Percentiles rank a stretch among this genome's conserved stretches.
Evolutionary conservation across 495 filamentous ascomycete species (phyloP).

Genomic region (Penicillium flavigenum): DNA sequence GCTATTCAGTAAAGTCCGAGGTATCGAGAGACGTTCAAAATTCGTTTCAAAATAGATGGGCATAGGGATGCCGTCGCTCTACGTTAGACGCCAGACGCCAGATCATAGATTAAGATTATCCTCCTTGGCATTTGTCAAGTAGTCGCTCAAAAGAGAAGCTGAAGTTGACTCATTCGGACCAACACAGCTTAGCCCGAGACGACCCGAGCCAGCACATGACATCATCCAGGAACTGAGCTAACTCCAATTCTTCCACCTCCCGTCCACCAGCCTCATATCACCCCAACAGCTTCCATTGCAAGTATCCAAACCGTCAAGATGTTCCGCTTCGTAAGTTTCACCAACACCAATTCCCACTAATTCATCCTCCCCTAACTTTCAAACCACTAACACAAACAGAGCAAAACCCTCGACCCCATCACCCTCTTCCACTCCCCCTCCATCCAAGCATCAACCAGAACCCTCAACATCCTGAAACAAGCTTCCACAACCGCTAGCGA

Average conservation of each 20-base stretch:
- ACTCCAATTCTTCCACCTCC: neutral
- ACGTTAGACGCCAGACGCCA: neutral
- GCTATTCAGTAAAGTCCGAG: neutral
- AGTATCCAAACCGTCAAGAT: slow-evolving; percentile 28
- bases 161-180: slow-evolving; percentile 1
- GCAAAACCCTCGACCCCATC: slow-evolving; percentile 84
- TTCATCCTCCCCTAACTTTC: neutral
- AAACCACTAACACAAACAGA: slow-evolving; percentile 41
- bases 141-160: neutral
- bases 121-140: neutral
- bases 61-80: neutral
- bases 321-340: slow-evolving; percentile 45
- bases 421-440: slow-evolving; percentile 90
- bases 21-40: neutral
- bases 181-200: slow-evolving; percentile 1
- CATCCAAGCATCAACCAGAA: slow-evolving; percentile 61
- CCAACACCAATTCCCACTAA: neutral
- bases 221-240: slow-evolving; percentile 24
- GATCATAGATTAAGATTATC: neutral
- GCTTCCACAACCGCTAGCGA: slow-evolving; percentile 59
- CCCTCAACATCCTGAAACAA: slow-evolving; percentile 72
- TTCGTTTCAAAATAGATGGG: neutral
- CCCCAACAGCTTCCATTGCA: neutral
- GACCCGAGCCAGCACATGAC: slow-evolving; percentile 26
- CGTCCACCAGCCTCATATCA: slow-evolving; percentile 1